Percentiles rank a stretch among this genome's conserved stretches.
Evolutionary conservation across 116 monocot species (phyloP).

Genomic region (Cymodocea nodosa): DNA sequence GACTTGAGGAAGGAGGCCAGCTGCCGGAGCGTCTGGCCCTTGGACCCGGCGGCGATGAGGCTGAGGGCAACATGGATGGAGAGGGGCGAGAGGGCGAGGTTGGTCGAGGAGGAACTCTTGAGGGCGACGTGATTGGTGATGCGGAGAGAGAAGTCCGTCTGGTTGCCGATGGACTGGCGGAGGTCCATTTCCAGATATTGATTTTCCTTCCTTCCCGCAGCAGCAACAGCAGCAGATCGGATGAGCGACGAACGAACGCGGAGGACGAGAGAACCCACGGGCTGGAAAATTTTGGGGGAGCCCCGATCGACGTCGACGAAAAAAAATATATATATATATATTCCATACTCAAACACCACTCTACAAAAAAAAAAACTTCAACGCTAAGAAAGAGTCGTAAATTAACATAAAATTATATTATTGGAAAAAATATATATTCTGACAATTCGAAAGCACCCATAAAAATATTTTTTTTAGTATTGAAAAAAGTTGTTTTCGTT

Average conservation of each 20-base stretch:
- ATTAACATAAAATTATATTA: no score
- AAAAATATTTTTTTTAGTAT: no score
- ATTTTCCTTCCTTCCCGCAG: neutral
- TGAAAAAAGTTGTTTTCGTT: no score
- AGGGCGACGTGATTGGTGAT: slow-evolving; percentile 23
- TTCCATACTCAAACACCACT: no score
- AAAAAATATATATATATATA: no score
- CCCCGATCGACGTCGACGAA: no score
- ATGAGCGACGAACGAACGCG: neutral
- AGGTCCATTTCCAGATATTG: slow-evolving; percentile 33
- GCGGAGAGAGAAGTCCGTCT: slow-evolving; percentile 55
- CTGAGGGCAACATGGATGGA: slow-evolving; percentile 51
- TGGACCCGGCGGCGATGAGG: slow-evolving; percentile 55
- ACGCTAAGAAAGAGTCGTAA: no score
- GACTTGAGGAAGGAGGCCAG: slow-evolving; percentile 20
- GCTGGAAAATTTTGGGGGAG: no score
- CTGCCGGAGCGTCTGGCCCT: slow-evolving; percentile 29
- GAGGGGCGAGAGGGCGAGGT: slow-evolving; percentile 68
- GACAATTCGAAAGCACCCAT: no score
- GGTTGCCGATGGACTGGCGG: slow-evolving; percentile 26
- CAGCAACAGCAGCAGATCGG: neutral
- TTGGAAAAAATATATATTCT: no score
- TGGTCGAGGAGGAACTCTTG: slow-evolving; percentile 11
- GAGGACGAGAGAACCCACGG: neutral
- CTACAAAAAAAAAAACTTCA: no score